Base-by-base conservation (phyloP, 1,284 basidiomycete genomes). In the Schizopora paradoxa region DNA sequence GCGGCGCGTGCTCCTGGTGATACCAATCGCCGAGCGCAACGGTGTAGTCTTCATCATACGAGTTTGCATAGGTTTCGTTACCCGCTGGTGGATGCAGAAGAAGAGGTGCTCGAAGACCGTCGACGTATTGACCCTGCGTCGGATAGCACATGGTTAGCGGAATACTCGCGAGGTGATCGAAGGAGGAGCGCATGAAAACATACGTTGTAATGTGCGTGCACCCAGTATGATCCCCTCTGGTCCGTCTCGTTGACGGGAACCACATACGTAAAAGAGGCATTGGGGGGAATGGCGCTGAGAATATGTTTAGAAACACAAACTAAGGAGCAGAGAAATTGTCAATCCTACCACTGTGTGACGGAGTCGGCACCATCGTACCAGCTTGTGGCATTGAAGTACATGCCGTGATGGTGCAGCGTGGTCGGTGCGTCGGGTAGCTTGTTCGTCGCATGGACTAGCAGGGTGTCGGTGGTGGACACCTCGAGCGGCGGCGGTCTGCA, bases 11-110 rank as follows among this genome's bases (percentile, higher is more conserved):
- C 62, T 91, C 72, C 5, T 80, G 61, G 60, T 94, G 88, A 59
- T 87, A 92, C 90, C 90, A 93, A 61, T 93, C 90, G 7, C 78
- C 76, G 1, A 96, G 69, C 40, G 92, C 65, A 52, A 98, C 70
- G 10, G 88, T 94, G 67, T 81, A 94, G 57, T 98, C 95, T 34
- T 87, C 91, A 64, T 98, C 94, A 66, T 97, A 98, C n/a, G n/a
- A n/a, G n/a, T n/a, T n/a, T n/a, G n/a, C n/a, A n/a, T n/a, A n/a
- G 0, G 69, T 56, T 61, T 83, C 76, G 1, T 66, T 69, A 59
- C 87, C 82, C 54, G 63, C 71, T 23, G 65, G 60, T 7, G 72
- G 82, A 57, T 89, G 85, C 43, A 97, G 77, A 41, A 93, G 62
- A 18, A 92, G 62, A 1, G 92, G 86, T 0, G 85, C 72, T 5